phyloP scores from a whole-genome alignment of 768 basidiomycete genomes.

The Pisolithus orientalis region DNA sequence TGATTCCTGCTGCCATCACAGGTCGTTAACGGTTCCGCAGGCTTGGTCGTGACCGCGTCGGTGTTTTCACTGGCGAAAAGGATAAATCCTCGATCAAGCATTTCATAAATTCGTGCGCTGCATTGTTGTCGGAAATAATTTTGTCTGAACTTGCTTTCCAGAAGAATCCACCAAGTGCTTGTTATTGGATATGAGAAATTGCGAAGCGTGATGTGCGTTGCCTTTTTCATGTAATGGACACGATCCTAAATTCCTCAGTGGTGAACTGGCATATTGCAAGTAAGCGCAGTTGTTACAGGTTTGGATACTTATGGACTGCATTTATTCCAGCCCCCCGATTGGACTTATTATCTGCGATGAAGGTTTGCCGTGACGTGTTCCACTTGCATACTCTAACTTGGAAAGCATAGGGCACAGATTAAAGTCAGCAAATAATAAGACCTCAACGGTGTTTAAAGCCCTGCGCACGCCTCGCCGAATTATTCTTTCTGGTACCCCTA shows the following conservation, averaged over 20 bases:
- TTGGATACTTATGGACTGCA: constrained; percentile 1
- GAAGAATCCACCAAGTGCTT: constrained; percentile 75
- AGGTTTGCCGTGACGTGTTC: constrained; percentile 37
- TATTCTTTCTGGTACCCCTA: constrained; percentile 93
- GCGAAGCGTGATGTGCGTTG: constrained; percentile 68
- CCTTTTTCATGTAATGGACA: constrained; percentile 1
- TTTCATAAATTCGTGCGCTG: constrained; percentile 67
- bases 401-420: constrained; percentile 70
- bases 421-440: constrained; percentile 89
- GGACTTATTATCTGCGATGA: constrained; percentile 95
- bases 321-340: constrained; percentile 65
- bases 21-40: constrained; percentile 20
- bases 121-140: neutral
- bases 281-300: constrained; percentile 25
- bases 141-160: constrained; percentile 19
- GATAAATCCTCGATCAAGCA: constrained; percentile 51
- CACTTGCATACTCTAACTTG: neutral
- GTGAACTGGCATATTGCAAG: constrained; percentile 60
- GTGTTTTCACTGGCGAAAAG: constrained; percentile 56
- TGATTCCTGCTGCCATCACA: constrained; percentile 11
- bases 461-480: constrained; percentile 72
- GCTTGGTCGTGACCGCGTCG: constrained; percentile 50
- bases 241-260: constrained; percentile 27
- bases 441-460: constrained; percentile 76
- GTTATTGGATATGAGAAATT: constrained; percentile 94